Base-by-base conservation (phyloP, 805 yeast species). In the Saturnispora sanitii region DNA sequence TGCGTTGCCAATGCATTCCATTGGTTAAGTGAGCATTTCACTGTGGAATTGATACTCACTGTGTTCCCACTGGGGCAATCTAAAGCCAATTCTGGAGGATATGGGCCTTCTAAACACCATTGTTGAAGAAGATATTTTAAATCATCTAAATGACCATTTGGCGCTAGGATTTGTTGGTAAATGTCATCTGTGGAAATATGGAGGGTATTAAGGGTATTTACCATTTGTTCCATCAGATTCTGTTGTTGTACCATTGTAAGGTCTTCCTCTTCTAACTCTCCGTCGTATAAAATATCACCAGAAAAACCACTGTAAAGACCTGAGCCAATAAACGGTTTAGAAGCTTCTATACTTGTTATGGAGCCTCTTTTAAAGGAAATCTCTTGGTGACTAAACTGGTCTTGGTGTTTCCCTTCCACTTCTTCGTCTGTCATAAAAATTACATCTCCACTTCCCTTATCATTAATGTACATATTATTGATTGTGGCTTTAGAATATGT, bases 41-140 rank as follows among this genome's bases (percentile, higher is more conserved):
- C 21, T 12, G 33, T 33, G 28, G 32, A 25, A 12, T 33, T 22
- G 13, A 39, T 39, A 3, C 28, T 21, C 15, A 39, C 28, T 18
- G 12, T 16, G n/a, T 16, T 19, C 12, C 42, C 42, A 11, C 21
- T 26, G 12, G n/a, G n/a, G 12, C n/a, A 16, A 12, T 15, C 12
- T 7, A 39, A n/a, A 15, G 23, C 17, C 21, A 18, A 18, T 7
- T 34, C 35, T 4, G 27, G 22, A 13, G 33, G 16, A 28, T 33
- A 45, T 11, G 48, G 48, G 2, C 48, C 48, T 19, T 42, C 45
- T 22, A 45, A 28, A 31, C 48, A 45, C 48, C 48, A 45, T 25
- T 26, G 37, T 29, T 35, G 38, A 6, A 45, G 32, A 6, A 45
- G 19, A 20, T 22, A 18, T 7, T 37, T 34, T 16, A 45, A 21